Conservation (phyloP, 192 early-diverging fungal genomes). For the Podila epicladia region DNA sequence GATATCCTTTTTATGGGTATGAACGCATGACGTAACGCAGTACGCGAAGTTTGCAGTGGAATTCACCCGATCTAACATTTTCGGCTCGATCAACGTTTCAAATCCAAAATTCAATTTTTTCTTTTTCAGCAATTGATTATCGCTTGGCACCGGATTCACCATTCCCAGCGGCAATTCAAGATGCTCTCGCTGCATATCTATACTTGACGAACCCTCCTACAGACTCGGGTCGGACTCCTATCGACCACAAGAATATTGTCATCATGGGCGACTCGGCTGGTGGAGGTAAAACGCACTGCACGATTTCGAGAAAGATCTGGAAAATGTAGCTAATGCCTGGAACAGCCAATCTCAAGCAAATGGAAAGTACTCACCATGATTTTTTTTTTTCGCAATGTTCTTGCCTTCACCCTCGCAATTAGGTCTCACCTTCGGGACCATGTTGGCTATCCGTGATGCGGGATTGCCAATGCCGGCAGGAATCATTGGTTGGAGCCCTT, state of each 20-base stretch:
- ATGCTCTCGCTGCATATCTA: conserved; percentile 80
- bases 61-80: not conserved
- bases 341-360: not conserved
- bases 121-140: conserved; percentile 68
- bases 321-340: too few relatives aligned
- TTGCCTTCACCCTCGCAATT: not conserved
- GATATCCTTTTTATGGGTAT: not conserved
- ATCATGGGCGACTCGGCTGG: conserved; percentile 79
- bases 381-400: not conserved
- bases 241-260: conserved; percentile 66
- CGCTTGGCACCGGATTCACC: conserved; percentile 82
- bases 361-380: not conserved
- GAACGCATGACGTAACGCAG: not conserved
- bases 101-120: not conserved
- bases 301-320: not conserved
- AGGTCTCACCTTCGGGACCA: conserved; percentile 61
- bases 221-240: conserved; percentile 57
- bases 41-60: too few relatives aligned
- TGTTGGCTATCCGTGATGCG: conserved; percentile 67
- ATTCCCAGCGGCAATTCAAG: conserved; percentile 87
- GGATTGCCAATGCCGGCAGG: conserved; percentile 67
- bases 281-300: conserved; percentile 53
- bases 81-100: not conserved
- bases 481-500: conserved; percentile 70
- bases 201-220: conserved; percentile 66